Conservation (phyloP, 129 eudicot genomes). For the Centella asiatica region DNA sequence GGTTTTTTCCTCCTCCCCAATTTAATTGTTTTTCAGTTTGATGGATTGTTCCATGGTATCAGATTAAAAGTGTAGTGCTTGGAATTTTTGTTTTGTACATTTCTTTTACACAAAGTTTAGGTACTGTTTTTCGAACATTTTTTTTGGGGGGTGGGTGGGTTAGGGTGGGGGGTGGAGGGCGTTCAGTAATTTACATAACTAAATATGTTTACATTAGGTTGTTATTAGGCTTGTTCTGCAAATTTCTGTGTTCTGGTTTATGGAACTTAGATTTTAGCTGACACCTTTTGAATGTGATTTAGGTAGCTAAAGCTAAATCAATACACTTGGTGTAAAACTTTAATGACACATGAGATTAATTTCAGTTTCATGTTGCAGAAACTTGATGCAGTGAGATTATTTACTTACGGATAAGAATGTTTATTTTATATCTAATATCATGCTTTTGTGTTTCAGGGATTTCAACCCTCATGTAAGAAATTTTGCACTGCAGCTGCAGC, state of each 20-base stretch:
- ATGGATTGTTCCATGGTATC: background rate
- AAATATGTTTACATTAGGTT: background rate
- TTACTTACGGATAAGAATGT: background rate
- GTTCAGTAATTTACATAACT: too few species aligned
- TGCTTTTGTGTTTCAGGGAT: slow-evolving; percentile 33
- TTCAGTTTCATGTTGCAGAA: background rate
- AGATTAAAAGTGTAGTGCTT: too few species aligned
- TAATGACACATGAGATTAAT: background rate
- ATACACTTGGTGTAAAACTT: background rate
- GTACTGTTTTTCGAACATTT: too few species aligned
- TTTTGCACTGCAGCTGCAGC: slow-evolving; percentile 49
- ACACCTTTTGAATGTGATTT: background rate
- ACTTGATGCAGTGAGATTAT: background rate
- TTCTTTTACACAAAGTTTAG: too few species aligned
- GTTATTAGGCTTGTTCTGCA: background rate
- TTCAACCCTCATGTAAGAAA: slow-evolving; percentile 35
- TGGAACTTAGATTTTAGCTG: background rate
- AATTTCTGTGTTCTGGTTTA: background rate
- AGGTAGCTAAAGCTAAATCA: background rate
- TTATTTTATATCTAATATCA: background rate
- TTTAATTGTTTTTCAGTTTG: background rate
- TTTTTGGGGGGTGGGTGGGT: too few species aligned
- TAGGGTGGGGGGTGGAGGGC: too few species aligned
- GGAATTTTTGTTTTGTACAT: too few species aligned
- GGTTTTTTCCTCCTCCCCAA: slow-evolving; percentile 24